Evolutionary conservation across 495 filamentous ascomycete genomes (phyloP), one percentile per base, ranked within the genome.

Genomic region (Penicillium mononematosum): DNA sequence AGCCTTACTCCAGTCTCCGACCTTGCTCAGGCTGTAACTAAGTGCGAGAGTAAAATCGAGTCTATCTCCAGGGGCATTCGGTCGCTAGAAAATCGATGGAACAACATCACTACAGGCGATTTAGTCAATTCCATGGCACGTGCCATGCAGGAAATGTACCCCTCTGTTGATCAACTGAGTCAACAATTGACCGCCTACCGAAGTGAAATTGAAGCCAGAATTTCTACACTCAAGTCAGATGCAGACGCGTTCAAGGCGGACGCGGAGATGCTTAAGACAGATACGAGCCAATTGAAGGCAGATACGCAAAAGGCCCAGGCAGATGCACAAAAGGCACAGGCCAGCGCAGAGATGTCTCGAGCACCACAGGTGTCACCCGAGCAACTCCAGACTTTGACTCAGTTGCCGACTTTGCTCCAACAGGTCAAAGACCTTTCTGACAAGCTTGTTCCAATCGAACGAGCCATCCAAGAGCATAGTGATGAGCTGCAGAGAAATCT

Each of bases 61-160:
- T 24, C 24, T 74, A 8, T 58, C 34, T 10, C 45, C 60, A 34
- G n/a, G 29, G 70, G 54, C 10, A 38, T 77, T n/a, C 65, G 66
- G 32, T 78, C 76, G 7, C 51, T 78, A 27, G 76, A 77, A 59
- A 38, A 27, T 2, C 68, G 77, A 29, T 78, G 73, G 43, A 66
- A 62, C 45, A 70, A 59, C 46, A 63, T 77, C 32, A 69, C 64
- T 53, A 71, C 70, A 0, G 70, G 68, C 19, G 38, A 58, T 2
- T 43, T 77, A n/a, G 62, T 69, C 25, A 68, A 64, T 34, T 53
- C 62, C 11, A 78, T 78, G 66, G 36, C 73, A n/a, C 51, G 55
- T 39, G 67, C 63, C 5, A 69, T 78, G 55, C 65, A 69, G 12
- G 68, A 74, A 51, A 71, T 74, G 66, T 75, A 74, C 34, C 73